These are phyloP conservation scores for Solanum virginianum DNA, from an alignment of 257 asterid genomes.

Conservation along the genomic window DNA sequence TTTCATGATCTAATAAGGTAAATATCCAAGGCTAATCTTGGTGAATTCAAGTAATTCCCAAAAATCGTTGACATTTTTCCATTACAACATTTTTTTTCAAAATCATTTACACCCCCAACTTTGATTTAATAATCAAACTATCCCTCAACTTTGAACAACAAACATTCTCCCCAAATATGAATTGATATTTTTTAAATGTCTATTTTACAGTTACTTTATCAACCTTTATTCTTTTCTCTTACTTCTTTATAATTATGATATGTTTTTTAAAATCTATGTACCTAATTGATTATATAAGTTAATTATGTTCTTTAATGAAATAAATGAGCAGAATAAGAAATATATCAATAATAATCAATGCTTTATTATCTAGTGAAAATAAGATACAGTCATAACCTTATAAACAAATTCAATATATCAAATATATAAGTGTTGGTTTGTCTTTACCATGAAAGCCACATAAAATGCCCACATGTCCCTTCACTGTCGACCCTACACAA, in stretches of 20 bases:
- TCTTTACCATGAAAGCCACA: no score
- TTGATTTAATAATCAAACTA: neutral
- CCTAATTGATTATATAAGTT: neutral
- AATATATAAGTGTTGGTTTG: no score
- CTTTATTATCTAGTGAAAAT: neutral
- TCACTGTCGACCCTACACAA: no score
- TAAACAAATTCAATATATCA: neutral
- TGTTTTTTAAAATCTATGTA: neutral
- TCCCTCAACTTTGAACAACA: neutral
- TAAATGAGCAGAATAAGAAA: neutral
- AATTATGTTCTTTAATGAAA: neutral
- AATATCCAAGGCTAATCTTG: neutral
- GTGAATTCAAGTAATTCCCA: neutral
- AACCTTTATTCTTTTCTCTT: neutral
- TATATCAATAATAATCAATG: neutral
- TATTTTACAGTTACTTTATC: neutral
- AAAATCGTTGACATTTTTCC: neutral
- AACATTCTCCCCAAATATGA: neutral
- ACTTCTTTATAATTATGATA: neutral
- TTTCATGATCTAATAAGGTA: neutral
- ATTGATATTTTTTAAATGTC: neutral
- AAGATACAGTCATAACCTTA: neutral
- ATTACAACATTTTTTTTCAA: neutral
- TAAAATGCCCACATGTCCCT: no score
- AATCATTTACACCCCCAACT: neutral